Conservation (phyloP, 2,329 filamentous ascomycete genomes). For the Epichloe coenophiala region DNA sequence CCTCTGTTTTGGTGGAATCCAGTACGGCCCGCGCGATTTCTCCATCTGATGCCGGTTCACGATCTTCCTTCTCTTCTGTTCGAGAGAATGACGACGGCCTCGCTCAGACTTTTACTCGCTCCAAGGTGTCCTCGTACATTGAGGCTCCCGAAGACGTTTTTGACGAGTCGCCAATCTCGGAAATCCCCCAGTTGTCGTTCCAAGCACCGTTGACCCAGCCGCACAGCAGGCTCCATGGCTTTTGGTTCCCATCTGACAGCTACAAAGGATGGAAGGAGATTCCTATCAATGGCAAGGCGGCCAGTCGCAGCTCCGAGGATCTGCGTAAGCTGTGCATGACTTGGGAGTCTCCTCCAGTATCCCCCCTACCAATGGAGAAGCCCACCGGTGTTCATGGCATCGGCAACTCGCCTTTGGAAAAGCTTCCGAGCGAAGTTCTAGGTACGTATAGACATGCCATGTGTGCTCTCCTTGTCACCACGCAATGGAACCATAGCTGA, state of each 20-base stretch:
- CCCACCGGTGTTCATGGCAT: constrained; percentile 18
- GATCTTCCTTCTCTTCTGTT: constrained; percentile 49
- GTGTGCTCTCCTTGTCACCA: background rate
- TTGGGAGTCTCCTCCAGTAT: constrained; percentile 32
- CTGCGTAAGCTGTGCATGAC: constrained; percentile 40
- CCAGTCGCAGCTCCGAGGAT: constrained; percentile 49
- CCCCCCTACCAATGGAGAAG: constrained; percentile 20
- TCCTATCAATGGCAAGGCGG: constrained; percentile 41
- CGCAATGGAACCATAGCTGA: constrained; percentile 2
- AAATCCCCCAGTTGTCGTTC: constrained; percentile 32
- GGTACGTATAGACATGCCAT: constrained; percentile 35
- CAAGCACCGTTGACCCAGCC: constrained; percentile 40
- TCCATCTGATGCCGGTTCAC: constrained; percentile 26
- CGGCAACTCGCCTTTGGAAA: constrained; percentile 49
- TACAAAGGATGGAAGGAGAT: constrained; percentile 53
- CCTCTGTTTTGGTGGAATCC: constrained; percentile 20
- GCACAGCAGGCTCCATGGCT: constrained; percentile 41
- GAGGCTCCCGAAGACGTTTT: constrained; percentile 37
- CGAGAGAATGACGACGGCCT: constrained; percentile 45
- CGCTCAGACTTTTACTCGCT: constrained; percentile 49
- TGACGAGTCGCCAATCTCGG: constrained; percentile 29
- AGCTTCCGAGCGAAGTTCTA: constrained; percentile 55
- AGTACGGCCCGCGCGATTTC: constrained; percentile 25
- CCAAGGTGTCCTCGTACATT: constrained; percentile 47
- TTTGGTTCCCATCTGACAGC: constrained; percentile 43